Evolutionary conservation across 2,329 filamentous ascomycete genomes (phyloP).

Genomic region (Aspergillus pseudoglaucus): DNA sequence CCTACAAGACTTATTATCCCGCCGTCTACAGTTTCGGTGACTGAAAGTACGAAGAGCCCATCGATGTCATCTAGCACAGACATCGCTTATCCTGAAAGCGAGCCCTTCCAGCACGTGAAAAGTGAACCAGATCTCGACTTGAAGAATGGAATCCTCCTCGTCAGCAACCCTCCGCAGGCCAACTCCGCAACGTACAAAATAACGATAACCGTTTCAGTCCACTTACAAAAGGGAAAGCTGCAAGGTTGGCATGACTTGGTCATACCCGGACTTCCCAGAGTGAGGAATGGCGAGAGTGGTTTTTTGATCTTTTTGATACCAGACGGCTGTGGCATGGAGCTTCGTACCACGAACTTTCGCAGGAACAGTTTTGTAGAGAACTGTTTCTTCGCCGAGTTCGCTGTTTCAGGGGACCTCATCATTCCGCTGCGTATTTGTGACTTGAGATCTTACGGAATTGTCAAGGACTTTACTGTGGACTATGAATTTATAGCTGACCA

Average conservation of each 20-base stretch:
- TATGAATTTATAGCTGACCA: slow-evolving; percentile 14
- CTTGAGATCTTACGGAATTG: slow-evolving; percentile 19
- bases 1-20: neutral
- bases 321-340: slow-evolving; percentile 20
- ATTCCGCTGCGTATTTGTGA: slow-evolving; percentile 23
- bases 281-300: slow-evolving; percentile 18
- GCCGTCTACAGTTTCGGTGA: neutral
- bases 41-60: neutral
- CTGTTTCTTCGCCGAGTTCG: slow-evolving; percentile 26
- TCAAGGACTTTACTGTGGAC: slow-evolving; percentile 24
- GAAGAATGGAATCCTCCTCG: slow-evolving; percentile 11
- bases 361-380: slow-evolving; percentile 20
- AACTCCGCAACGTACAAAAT: slow-evolving; percentile 15
- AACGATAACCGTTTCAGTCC: slow-evolving; percentile 12
- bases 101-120: neutral
- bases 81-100: neutral
- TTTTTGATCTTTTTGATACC: slow-evolving; percentile 25
- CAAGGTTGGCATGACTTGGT: slow-evolving; percentile 23
- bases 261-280: slow-evolving; percentile 23
- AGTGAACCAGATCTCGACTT: slow-evolving; percentile 11
- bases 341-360: slow-evolving; percentile 21
- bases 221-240: slow-evolving; percentile 10
- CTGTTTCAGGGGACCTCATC: slow-evolving; percentile 14
- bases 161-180: slow-evolving; percentile 11
- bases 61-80: neutral